Base-by-base conservation (phyloP, 2,329 filamentous ascomycete genomes). In the Colletotrichum sublineola region DNA sequence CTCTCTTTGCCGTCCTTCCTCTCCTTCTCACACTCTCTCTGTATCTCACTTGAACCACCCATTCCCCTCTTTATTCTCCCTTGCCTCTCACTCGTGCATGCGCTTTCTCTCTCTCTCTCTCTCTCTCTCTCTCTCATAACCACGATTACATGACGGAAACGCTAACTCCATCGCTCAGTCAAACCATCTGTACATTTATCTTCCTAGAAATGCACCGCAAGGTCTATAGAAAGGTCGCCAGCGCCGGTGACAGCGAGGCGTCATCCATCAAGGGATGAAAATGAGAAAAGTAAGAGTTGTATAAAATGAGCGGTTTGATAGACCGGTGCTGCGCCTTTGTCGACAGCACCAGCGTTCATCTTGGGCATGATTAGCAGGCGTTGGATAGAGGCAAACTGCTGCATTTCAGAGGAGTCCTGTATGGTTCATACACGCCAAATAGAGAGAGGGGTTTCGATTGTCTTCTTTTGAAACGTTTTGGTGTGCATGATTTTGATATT, bases 171-270 rank as follows among this genome's bases (percentile, higher is more conserved):
- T n/a, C 62, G 20, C 11, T 48, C 62, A 90, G 88, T 46, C 94
- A 97, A 84, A 97, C 94, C 9, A 93, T 97, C 73, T 92, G 92
- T 77, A 97, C 94, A 46, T 95, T 97, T 81, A 80, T 97, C 78
- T 95, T 96, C 81, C 81, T 97, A 78, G 94, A 97, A 81, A 91
- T 94, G 80, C 94, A 97, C 82, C 94, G 95, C 84, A 94, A 92
- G 81, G 81, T 91, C 36, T 97, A 94, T 82, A 87, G 88, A 80
- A 86, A 85, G 74, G 74, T 90, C 64, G 84, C 85, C 74, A 86
- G 82, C 29, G 74, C 85, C 52, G 82, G 83, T 48, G 75, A 82
- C 57, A 75, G 82, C 58, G 76, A 78, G 52, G 75, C 58, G 24
- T 52, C 46, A 33, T 63, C 53, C 52, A 63, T 67, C 14, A 62